phyloP scores from a whole-genome alignment of 495 filamentous ascomycete species.

The Aspergillus panamensis region DNA sequence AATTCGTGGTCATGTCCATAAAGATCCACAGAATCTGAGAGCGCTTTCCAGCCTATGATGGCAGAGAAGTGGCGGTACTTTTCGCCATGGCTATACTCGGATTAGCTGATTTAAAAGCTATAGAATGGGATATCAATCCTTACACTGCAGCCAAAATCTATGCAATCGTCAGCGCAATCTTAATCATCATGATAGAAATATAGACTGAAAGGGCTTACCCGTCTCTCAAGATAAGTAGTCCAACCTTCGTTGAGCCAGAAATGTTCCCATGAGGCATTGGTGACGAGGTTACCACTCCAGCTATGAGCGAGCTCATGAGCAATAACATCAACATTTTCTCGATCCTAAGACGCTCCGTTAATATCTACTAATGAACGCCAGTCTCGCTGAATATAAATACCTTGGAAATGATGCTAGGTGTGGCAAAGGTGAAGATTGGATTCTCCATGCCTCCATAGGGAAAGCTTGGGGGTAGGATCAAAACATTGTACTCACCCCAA shows the following conservation, averaged over 20 bases:
- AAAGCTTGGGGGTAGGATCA: conserved; percentile 87
- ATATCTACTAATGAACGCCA: not conserved
- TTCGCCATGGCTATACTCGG: conserved; percentile 61
- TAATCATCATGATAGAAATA: not conserved
- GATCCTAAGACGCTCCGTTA: conserved; percentile 49
- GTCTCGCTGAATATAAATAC: conserved; percentile 17
- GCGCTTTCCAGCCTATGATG: conserved; percentile 66
- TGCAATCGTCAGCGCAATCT: conserved; percentile 7
- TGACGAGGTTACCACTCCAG: conserved; percentile 93
- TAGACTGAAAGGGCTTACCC: conserved; percentile 39
- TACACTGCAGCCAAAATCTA: conserved; percentile 31
- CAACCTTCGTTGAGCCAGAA: conserved; percentile 98
- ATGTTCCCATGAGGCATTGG: conserved; percentile 90
- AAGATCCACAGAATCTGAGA: conserved; percentile 67
- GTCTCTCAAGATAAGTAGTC: conserved; percentile 89
- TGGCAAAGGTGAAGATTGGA: conserved; percentile 89
- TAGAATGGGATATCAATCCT: conserved; percentile 5
- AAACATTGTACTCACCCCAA: conserved; percentile 92
- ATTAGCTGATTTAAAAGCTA: conserved; percentile 15
- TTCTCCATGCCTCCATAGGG: conserved; percentile 94
- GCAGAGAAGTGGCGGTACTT: conserved; percentile 86
- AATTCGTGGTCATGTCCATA: conserved; percentile 84
- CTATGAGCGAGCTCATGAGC: conserved; percentile 89
- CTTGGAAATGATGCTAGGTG: conserved; percentile 85
- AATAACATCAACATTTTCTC: conserved; percentile 94